These are phyloP conservation scores for Hericium erinaceus DNA, from an alignment of 768 basidiomycete species.

Conservation along the genomic window DNA sequence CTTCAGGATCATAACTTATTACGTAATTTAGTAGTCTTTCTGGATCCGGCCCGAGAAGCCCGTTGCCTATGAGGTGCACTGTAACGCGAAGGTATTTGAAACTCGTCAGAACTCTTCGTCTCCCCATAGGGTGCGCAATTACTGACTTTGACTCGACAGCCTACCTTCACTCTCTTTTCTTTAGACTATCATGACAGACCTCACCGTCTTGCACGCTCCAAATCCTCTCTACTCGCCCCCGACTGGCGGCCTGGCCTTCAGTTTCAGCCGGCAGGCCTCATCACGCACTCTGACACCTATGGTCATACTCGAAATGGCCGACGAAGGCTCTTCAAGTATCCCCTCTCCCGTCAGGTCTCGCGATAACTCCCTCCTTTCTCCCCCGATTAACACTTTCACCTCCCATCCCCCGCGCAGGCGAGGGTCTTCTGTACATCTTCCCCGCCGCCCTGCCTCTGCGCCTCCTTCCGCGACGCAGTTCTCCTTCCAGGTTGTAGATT, in stretches of 20 bases:
- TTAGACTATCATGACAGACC: neutral
- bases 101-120: too few relatives aligned
- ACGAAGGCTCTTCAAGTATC: neutral
- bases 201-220: constrained; percentile 2
- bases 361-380: neutral
- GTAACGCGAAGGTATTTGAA: too few relatives aligned
- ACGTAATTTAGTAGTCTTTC: too few relatives aligned
- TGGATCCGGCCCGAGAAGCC: too few relatives aligned
- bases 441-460: neutral
- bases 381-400: neutral
- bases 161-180: too few relatives aligned
- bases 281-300: neutral
- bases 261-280: neutral
- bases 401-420: neutral
- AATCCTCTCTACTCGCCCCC: neutral
- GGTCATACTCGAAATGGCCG: neutral
- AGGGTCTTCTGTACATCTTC: neutral
- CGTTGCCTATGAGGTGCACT: too few relatives aligned
- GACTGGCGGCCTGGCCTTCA: neutral
- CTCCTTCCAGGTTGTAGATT: neutral
- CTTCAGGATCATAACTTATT: too few relatives aligned
- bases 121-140: too few relatives aligned
- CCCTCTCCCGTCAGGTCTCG: neutral
- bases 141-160: too few relatives aligned
- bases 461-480: neutral